phyloP scores from a whole-genome alignment of 352 stramenopile genomes.

The Phytopythium aichiense region DNA sequence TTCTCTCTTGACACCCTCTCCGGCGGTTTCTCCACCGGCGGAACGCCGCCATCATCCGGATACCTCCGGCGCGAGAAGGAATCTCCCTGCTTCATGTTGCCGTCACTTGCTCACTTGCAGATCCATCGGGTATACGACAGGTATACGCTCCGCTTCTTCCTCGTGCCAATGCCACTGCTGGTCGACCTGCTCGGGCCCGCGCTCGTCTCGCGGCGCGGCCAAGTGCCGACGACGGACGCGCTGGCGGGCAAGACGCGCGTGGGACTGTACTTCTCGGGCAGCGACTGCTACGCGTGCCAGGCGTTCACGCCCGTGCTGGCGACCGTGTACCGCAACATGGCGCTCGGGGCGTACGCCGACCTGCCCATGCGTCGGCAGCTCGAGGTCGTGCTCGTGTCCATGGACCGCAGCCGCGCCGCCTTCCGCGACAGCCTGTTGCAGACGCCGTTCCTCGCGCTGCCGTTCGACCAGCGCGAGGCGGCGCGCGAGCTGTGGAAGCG shows the following conservation, averaged over 20 bases:
- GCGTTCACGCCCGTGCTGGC: constrained; percentile 62
- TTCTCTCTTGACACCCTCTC: neutral
- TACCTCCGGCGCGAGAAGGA: neutral
- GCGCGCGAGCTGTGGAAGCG: constrained; percentile 59
- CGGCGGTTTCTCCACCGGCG: neutral
- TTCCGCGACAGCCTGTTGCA: constrained; percentile 58
- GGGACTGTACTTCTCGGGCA: constrained; percentile 65
- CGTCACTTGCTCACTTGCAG: neutral
- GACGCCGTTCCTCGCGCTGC: constrained; percentile 54
- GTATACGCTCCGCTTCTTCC: neutral
- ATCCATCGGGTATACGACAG: neutral
- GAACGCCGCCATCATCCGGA: neutral
- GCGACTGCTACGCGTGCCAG: constrained; percentile 51
- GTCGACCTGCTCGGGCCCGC: constrained; percentile 51
- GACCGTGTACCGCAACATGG: constrained; percentile 61
- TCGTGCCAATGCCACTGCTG: constrained; percentile 41
- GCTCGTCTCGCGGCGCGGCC: constrained; percentile 47
- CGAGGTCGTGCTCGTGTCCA: constrained; percentile 59
- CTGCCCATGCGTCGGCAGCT: constrained; percentile 53
- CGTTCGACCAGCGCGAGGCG: constrained; percentile 42
- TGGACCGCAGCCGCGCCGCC: constrained; percentile 46
- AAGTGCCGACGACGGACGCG: constrained; percentile 41
- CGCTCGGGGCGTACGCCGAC: constrained; percentile 48
- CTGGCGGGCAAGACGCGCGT: constrained; percentile 52
- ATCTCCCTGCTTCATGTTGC: neutral